A percentile compares a stretch with the other conserved stretches of the same genome.
These are phyloP conservation scores for Exserohilum turcica DNA, from an alignment of 2,329 filamentous ascomycete genomes.

Conservation along the genomic window DNA sequence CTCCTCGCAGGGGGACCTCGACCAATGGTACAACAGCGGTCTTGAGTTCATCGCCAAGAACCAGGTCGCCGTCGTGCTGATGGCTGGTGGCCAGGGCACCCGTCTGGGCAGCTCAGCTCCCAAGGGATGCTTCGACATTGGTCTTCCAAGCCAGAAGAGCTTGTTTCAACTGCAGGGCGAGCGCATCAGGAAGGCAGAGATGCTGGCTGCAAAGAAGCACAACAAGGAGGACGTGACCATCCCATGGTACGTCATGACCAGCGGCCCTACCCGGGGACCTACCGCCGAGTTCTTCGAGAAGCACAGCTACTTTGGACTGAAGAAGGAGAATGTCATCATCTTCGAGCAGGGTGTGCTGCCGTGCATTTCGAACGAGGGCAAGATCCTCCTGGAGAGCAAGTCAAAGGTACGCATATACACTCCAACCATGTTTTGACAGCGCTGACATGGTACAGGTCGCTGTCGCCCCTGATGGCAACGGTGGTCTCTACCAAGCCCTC, in stretches of 20 bases:
- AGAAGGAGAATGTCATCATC: conserved; percentile 82
- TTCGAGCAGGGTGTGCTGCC: conserved; percentile 97
- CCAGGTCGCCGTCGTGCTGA: conserved; percentile 83
- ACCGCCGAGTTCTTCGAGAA: conserved; percentile 94
- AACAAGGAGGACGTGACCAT: conserved; percentile 66
- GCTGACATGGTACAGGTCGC: conserved; percentile 63
- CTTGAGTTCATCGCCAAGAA: conserved; percentile 69
- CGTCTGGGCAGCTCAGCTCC: conserved; percentile 91
- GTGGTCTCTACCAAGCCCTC: conserved; percentile 92
- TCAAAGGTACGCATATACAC: conserved; percentile 63
- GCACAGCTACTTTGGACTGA: conserved; percentile 87
- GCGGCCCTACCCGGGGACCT: conserved; percentile 85
- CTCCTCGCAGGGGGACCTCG: conserved; percentile 76
- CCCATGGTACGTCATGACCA: conserved; percentile 99
- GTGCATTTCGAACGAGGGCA: conserved; percentile 96
- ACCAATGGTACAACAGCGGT: conserved; percentile 80
- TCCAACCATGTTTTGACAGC: not conserved
- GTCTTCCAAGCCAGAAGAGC: conserved; percentile 87
- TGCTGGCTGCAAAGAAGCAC: conserved; percentile 74
- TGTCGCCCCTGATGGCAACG: conserved; percentile 95
- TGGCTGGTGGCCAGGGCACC: conserved; percentile 97
- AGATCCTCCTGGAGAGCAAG: conserved; percentile 93
- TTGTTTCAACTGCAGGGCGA: conserved; percentile 98
- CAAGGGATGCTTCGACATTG: conserved; percentile 98
- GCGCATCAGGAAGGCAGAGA: conserved; percentile 84